A percentile compares a stretch with the other conserved stretches of the same genome.
These are phyloP conservation scores for Casuarina cunninghamiana DNA, from an alignment of 306 rosid species.

Conservation along the genomic window DNA sequence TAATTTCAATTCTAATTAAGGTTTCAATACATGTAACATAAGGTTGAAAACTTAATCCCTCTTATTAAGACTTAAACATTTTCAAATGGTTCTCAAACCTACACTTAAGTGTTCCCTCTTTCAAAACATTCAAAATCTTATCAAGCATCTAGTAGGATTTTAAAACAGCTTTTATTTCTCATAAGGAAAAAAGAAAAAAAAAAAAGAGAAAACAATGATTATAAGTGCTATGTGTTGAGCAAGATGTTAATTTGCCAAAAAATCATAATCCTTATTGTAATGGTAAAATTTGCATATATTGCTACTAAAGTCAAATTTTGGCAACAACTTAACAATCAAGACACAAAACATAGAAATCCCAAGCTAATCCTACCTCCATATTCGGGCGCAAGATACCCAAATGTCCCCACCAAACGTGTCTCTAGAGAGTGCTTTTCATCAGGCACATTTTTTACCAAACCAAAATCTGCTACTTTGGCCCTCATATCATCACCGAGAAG, in stretches of 20 bases:
- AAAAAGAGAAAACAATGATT: not conserved
- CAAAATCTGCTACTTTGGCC: slow-evolving; percentile 94
- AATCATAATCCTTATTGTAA: too few species aligned
- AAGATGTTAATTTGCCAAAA: not conserved
- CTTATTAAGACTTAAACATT: not conserved
- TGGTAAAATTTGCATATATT: too few species aligned
- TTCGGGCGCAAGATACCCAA: slow-evolving; percentile 97
- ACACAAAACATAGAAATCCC: slow-evolving; percentile 2
- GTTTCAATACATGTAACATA: not conserved
- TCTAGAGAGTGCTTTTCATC: slow-evolving; percentile 84
- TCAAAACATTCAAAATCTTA: not conserved
- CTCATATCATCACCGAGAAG: too few species aligned
- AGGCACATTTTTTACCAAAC: slow-evolving; percentile 76
- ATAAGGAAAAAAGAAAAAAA: not conserved
- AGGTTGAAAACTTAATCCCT: not conserved
- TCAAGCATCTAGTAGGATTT: not conserved
- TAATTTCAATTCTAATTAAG: not conserved
- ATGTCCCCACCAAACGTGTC: slow-evolving; percentile 91
- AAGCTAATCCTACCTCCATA: slow-evolving; percentile 70
- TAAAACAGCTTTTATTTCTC: not conserved
- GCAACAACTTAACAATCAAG: not conserved
- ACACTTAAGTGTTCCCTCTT: not conserved
- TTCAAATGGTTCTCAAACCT: not conserved
- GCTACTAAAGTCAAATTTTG: too few species aligned
- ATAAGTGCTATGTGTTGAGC: not conserved